These are phyloP conservation scores for Alternaria dauci DNA, from an alignment of 2,329 filamentous ascomycete genomes.

Conservation along the genomic window DNA sequence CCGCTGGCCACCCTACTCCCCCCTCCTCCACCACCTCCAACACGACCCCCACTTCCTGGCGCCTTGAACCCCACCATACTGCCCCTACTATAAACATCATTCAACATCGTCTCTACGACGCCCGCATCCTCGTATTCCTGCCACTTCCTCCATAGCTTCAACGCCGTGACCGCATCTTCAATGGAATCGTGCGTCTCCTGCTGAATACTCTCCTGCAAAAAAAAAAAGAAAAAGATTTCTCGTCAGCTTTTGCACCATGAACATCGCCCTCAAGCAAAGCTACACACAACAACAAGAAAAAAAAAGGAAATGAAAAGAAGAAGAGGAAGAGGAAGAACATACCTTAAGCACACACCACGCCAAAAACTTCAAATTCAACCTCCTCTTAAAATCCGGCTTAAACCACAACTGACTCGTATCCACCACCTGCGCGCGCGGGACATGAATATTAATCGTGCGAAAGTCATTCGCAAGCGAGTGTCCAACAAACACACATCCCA, in stretches of 20 bases:
- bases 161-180: slow-evolving; percentile 89
- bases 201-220: slow-evolving; percentile 79
- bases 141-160: slow-evolving; percentile 89
- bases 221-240: too few species aligned
- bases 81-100: slow-evolving; percentile 81
- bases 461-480: slow-evolving; percentile 96
- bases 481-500: slow-evolving; percentile 92
- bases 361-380: slow-evolving; percentile 87
- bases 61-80: slow-evolving; percentile 59
- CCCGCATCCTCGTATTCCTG: slow-evolving; percentile 88
- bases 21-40: slow-evolving; percentile 11
- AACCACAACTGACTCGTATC: slow-evolving; percentile 95
- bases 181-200: slow-evolving; percentile 92
- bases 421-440: slow-evolving; percentile 87
- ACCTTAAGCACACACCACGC: slow-evolving; percentile 81
- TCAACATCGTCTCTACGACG: slow-evolving; percentile 80
- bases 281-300: too few species aligned
- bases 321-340: too few species aligned
- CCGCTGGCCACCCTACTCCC: slow-evolving; percentile 1
- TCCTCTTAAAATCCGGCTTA: slow-evolving; percentile 80
- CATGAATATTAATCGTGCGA: slow-evolving; percentile 96
- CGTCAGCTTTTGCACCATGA: too few species aligned
- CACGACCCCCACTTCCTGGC: slow-evolving; percentile 36
- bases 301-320: too few species aligned
- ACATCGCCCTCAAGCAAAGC: too few species aligned